Base-by-base conservation (phyloP, 208 protist genomes). In the Acanthamoeba lenticulata region DNA sequence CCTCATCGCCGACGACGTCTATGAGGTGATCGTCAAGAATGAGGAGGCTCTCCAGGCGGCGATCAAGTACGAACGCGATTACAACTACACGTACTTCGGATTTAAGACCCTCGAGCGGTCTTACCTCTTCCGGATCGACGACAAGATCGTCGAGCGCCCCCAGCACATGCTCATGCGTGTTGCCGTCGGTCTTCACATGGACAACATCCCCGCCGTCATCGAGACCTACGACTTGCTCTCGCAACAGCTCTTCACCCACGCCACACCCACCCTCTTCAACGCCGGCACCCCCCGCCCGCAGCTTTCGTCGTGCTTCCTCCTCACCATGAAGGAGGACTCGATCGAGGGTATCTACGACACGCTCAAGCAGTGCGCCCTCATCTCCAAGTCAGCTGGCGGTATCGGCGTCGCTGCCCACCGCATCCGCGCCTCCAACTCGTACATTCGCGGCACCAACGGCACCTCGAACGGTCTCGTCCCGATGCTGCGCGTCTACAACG, bases 301-400 rank as follows among this genome's bases (percentile, higher is more conserved):
- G 96, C 98, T 99, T 97, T 99, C 98, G 77, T 99, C 97, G 32
- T 99, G 99, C 97, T 99, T 99, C 96, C 96, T 99, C 17, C 96
- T 99, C 38, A 97, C 98, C n/a, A 99, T 99, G 98, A 99, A 99
- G 94, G 99, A 99, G 2, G 99, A 99, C 97, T 99, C 97, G 65
- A 99, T 99, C 94, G 98, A 99, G 49, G 99, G 99, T 62, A 99
- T 99, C 95, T 99, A 99, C 96, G 99, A 99, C 83, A 99, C 99
- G 0, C 97, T 99, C 9, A 99, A 99, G 97, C 98, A 98, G 83
- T 99, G 99, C 93, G 99, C 99, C 27, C 90, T 99, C 94, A 99
- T 99, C 95, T 99, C 98, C 94, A 99, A 99, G 95, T 98, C 96
- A 60, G 99, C 99, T 57, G 99, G 99, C 89, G 99, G 99, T 88